Evolutionary conservation across 129 eudicot species (phyloP), one percentile per base, ranked within the genome.

Genomic region (Oenanthe sinensis): DNA sequence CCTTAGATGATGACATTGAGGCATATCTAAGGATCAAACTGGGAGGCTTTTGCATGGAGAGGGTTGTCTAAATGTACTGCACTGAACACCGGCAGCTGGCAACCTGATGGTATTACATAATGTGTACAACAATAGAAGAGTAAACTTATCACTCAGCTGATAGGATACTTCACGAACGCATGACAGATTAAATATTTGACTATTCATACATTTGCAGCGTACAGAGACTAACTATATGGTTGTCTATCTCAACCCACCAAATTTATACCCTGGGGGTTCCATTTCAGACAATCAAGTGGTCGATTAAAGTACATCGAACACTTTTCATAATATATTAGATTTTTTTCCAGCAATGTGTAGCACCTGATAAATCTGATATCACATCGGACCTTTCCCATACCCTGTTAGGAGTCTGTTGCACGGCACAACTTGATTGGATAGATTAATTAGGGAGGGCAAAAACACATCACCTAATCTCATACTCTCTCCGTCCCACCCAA

Each of bases 21-120:
- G n/a, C 97, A 91, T 91, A 95, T 91, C 89, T 88, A 89, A 26
- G 97, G 95, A 83, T 91, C 67, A 80, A 91, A 91, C 58, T 91
- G 86, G 30, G 78, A 78, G 76, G 97, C 83, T 79, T 81, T 75
- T 26, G 87, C 78, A 87, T 91, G 91, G 72, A 89, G 75, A n/a
- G 92, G 87, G 72, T 93, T 85, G 88, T 91, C 97, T 82, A 91
- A 85, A 78, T 91, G 97, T 83, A 87, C 92, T 73, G 97, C 90
- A 82, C 92, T 89, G 76, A 91, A 78, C 75, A 91, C 85, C 47
- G 95, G 97, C 86, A 91, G 95, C 92, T 89, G 90, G 95, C 97
- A 91, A 49, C 97, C 97, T 17, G 90, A 77, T 81, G 97, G 97
- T 84, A 91, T 91, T 78, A 91, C 79, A 84, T 91, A 89, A 84